Percentiles rank a stretch among this genome's conserved stretches.
Evolutionary conservation across 805 yeast genomes (phyloP).

Genomic region (Isabelozyma pseudorhagii): DNA sequence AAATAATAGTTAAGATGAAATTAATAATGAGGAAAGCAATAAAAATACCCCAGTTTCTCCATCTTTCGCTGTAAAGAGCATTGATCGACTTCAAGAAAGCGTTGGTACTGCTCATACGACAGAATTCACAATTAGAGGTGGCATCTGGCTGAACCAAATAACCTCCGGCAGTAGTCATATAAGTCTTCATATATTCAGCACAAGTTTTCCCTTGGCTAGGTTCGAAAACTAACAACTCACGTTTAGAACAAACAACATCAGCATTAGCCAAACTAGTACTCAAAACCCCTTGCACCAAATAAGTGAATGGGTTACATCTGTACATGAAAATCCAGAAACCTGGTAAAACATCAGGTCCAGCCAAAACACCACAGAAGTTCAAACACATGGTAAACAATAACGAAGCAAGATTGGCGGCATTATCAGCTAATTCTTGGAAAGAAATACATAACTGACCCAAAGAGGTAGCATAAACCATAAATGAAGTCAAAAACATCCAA

Average conservation of each 20-base stretch:
- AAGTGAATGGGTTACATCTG: constrained; percentile 64
- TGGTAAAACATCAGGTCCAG: constrained; percentile 26
- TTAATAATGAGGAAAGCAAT: constrained; percentile 32
- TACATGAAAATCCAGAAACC: constrained; percentile 69
- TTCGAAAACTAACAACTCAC: constrained; percentile 17
- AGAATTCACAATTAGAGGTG: constrained; percentile 57
- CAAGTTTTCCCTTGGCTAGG: constrained; percentile 23
- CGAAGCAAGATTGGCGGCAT: constrained; percentile 31
- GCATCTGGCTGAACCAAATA: constrained; percentile 40
- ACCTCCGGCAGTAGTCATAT: constrained; percentile 31
- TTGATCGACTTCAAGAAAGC: constrained; percentile 48
- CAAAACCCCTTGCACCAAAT: constrained; percentile 56
- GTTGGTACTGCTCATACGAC: constrained; percentile 58
- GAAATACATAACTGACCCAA: constrained; percentile 29
- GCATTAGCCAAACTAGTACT: constrained; percentile 25
- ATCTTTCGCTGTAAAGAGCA: constrained; percentile 49
- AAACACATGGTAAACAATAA: constrained; percentile 30
- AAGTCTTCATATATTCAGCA: constrained; percentile 18
- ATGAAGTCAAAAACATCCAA: constrained; percentile 28
- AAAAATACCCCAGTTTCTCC: constrained; percentile 66
- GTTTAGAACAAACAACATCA: constrained; percentile 32
- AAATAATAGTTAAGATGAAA: constrained; percentile 24
- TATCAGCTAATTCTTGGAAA: constrained; percentile 28
- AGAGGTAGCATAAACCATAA: constrained; percentile 23
- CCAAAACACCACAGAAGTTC: constrained; percentile 36